Percentiles rank a stretch among this genome's conserved stretches.
These are phyloP conservation scores for Colletotrichum cereale DNA, from an alignment of 2,329 filamentous ascomycete species.

Conservation along the genomic window DNA sequence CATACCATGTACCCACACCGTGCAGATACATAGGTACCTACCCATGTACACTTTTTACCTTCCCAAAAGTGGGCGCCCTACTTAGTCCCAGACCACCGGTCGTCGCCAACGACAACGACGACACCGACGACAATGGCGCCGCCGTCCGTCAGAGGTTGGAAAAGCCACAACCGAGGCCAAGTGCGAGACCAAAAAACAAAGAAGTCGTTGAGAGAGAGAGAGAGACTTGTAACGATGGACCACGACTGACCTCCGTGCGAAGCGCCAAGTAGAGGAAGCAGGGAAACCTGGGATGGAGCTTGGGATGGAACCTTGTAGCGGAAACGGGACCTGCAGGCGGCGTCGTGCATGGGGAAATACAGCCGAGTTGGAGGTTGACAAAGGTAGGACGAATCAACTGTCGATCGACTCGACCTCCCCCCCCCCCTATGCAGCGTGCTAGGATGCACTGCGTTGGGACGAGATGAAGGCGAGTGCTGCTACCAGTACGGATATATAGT, in stretches of 20 bases:
- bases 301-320: constrained; percentile 9
- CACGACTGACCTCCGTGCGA: background rate
- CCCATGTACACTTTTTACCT: too few species aligned
- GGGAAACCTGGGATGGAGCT: constrained; percentile 4
- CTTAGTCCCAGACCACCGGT: background rate
- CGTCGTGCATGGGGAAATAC: constrained; percentile 23
- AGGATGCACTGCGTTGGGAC: too few species aligned
- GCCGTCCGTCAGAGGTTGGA: background rate
- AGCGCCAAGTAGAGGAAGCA: background rate
- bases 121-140: background rate
- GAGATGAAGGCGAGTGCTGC: too few species aligned
- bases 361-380: constrained; percentile 37
- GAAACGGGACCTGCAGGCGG: constrained; percentile 38
- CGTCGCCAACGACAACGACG: background rate
- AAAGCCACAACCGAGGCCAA: background rate
- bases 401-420: background rate
- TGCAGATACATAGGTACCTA: background rate
- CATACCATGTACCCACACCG: background rate
- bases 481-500: too few species aligned
- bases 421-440: background rate
- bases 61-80: too few species aligned
- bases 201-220: background rate
- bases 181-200: background rate
- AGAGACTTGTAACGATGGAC: too few species aligned
- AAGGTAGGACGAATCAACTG: constrained; percentile 4